phyloP scores from a whole-genome alignment of 2,329 filamentous ascomycete genomes.

The Talaromyces piceae region DNA sequence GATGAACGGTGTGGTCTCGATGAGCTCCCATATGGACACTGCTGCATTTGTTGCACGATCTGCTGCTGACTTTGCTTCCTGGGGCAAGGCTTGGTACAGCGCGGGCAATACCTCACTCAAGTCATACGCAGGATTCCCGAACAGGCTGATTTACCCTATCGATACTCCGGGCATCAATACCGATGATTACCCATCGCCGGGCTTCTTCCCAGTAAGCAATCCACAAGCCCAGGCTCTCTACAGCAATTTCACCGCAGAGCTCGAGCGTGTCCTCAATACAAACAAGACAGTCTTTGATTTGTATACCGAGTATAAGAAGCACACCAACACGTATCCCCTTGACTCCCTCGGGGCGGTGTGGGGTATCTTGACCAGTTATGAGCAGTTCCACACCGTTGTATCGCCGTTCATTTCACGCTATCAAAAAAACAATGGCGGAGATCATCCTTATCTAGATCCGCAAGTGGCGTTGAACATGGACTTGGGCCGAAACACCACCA shows the following conservation, averaged over 20 bases:
- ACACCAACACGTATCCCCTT: background rate
- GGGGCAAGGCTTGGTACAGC: conserved; percentile 27
- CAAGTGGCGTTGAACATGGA: background rate
- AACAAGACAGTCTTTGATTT: background rate
- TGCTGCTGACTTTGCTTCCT: conserved; percentile 28
- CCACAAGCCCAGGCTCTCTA: background rate
- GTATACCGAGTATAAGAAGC: background rate
- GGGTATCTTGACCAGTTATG: background rate
- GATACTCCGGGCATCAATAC: background rate
- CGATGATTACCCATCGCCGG: background rate
- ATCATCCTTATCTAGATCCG: background rate
- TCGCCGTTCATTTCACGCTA: background rate
- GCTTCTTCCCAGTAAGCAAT: background rate
- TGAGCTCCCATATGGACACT: conserved; percentile 39
- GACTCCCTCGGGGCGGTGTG: conserved; percentile 1
- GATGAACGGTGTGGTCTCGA: conserved; percentile 43
- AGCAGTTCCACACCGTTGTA: background rate
- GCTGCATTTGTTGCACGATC: conserved; percentile 28
- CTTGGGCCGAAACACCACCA: background rate
- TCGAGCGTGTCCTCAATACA: background rate
- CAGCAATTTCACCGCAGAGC: background rate
- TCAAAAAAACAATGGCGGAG: background rate
- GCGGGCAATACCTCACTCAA: conserved; percentile 7
- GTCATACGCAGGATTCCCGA: background rate
- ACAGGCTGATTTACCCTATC: background rate